Base-by-base conservation (phyloP, 441 rosid species). In the Daphne laureola region DNA sequence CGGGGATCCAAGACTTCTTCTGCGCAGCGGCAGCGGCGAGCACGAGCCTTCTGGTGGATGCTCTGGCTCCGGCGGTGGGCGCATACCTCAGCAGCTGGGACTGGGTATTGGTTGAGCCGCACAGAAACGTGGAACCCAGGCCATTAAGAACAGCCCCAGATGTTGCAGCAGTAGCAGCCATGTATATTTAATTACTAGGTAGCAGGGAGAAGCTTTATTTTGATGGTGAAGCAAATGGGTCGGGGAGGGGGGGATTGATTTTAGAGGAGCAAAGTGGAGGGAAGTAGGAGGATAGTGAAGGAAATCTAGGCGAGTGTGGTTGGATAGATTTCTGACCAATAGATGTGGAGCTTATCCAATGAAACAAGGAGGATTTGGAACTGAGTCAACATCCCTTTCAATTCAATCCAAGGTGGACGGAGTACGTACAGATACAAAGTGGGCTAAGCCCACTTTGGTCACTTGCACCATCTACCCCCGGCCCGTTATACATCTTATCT, bases 1-100 rank as follows among this genome's bases (percentile, higher is more conserved):
- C 90, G 16, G 98, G 98, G 63, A 92, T 63, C 98, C 98, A 92
- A 5, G 98, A 92, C 47, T 88, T 86, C 83, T 88, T 92, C 0
- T 85, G 64, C 45, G 60, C 61, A 66, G 70, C 68, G 45, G 73
- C 78, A 64, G 79, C 80, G 2, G 65, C 94, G 0, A 83, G 82
- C 1, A 73, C 46, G 47, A 73, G 46, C 69, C 64, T 85, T 62
- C 78, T 70, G 4, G 58, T 58, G 8, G 53, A 59, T 11, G 38
- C 45, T 51, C 62, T 72, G 16, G 59, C 16, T 35, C 69, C 65
- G 1, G 38, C 8, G 11, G 38, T 31, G 38, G 12, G 54, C 36
- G 68, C 68, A 27, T 54, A 46, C 58, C 72, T 75, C 48, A 80
- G 46, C 14, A 77, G 25, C 25, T 21, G 66, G 31, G 73, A 43